phyloP scores from a whole-genome alignment of 768 basidiomycete species.

The Suillus decipiens region DNA sequence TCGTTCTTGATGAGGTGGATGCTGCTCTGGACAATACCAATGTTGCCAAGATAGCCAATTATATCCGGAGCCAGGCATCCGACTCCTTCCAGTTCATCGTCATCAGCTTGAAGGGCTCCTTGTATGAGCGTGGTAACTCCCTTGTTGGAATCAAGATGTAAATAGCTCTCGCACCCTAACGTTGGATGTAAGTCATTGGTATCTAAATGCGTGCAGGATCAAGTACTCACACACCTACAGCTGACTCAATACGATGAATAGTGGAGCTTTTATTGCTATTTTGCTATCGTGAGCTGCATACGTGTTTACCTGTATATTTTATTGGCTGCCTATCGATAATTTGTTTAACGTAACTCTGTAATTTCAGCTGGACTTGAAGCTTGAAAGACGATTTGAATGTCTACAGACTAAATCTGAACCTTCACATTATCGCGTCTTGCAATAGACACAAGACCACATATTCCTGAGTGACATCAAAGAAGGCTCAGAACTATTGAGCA shows the following conservation, averaged over 20 bases:
- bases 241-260: constrained; percentile 66
- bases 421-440: neutral
- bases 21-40: constrained; percentile 99
- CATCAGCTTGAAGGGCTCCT: constrained; percentile 92
- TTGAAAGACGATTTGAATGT: neutral
- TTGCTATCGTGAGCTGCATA: neutral
- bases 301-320: neutral
- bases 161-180: constrained; percentile 92
- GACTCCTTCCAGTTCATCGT: constrained; percentile 93
- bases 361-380: neutral
- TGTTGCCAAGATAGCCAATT: constrained; percentile 92
- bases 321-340: neutral
- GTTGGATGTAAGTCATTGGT: constrained; percentile 65
- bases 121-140: constrained; percentile 89
- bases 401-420: neutral
- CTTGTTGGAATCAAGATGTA: constrained; percentile 90
- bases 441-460: neutral
- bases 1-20: constrained; percentile 98
- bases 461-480: neutral
- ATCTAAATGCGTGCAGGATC: constrained; percentile 1
- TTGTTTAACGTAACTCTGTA: neutral
- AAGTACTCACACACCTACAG: constrained; percentile 29
- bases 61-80: constrained; percentile 84
- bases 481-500: neutral
- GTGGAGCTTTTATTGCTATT: constrained; percentile 10